Conservation (phyloP, 768 basidiomycete species). For the Hericium rajendrae region DNA sequence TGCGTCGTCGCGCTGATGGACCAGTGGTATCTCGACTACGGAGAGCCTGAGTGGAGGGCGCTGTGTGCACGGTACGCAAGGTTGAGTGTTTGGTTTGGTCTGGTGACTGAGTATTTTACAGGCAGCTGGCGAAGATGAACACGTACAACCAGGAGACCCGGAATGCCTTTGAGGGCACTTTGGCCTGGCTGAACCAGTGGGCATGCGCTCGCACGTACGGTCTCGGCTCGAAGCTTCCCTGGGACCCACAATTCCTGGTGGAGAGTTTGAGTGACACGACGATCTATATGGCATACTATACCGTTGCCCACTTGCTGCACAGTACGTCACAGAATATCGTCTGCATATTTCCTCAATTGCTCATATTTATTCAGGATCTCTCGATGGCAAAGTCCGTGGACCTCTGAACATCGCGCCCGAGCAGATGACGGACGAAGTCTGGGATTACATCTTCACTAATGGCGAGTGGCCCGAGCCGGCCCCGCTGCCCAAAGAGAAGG, state of each 20-base stretch:
- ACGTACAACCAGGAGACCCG: constrained; percentile 88
- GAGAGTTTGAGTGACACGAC: constrained; percentile 97
- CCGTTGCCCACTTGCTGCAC: constrained; percentile 84
- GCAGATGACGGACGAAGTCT: constrained; percentile 95
- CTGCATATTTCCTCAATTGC: background rate
- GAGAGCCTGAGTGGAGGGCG: constrained; percentile 81
- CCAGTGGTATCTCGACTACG: constrained; percentile 99
- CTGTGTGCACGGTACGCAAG: constrained; percentile 67
- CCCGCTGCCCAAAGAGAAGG: constrained; percentile 65
- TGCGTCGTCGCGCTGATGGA: constrained; percentile 98
- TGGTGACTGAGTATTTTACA: constrained; percentile 20
- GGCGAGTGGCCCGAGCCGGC: constrained; percentile 66
- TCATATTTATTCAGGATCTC: constrained; percentile 37
- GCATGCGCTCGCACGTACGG: constrained; percentile 98
- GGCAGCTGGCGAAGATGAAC: constrained; percentile 78
- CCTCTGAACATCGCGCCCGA: constrained; percentile 78
- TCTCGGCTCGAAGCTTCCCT: constrained; percentile 89
- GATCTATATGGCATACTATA: constrained; percentile 98
- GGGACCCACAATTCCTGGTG: constrained; percentile 94
- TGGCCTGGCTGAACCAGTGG: constrained; percentile 97
- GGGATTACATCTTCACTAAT: constrained; percentile 86
- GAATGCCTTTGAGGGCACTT: constrained; percentile 81
- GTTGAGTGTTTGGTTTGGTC: background rate
- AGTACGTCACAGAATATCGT: constrained; percentile 34
- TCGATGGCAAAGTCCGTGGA: constrained; percentile 74